phyloP scores from a whole-genome alignment of 1,139 yeast genomes.

The Candida sanyaensis region DNA sequence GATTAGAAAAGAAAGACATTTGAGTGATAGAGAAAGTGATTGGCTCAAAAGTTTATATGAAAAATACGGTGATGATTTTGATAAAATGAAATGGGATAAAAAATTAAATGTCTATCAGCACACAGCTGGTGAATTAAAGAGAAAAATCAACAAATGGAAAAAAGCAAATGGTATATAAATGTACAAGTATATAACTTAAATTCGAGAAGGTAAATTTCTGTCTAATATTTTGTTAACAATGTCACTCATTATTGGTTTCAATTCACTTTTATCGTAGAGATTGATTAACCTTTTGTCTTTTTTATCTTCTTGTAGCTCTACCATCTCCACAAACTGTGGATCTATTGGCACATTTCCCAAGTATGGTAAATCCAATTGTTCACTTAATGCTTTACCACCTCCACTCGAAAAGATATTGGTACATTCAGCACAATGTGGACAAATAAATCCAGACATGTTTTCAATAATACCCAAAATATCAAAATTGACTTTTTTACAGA shows the following conservation, averaged over 20 bases:
- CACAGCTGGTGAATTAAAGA: slow-evolving; percentile 78
- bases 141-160: slow-evolving; percentile 69
- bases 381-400: slow-evolving; percentile 80
- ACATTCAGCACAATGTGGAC: slow-evolving; percentile 85
- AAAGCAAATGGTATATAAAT: slow-evolving; percentile 30
- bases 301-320: slow-evolving; percentile 57
- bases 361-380: slow-evolving; percentile 60
- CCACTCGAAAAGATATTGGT: slow-evolving; percentile 91
- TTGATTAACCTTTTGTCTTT: slow-evolving; percentile 30
- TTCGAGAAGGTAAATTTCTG: slow-evolving; percentile 36
- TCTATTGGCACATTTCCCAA: slow-evolving; percentile 92
- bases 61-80: slow-evolving; percentile 86
- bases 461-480: slow-evolving; percentile 46
- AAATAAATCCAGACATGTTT: slow-evolving; percentile 52
- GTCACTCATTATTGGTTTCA: slow-evolving; percentile 50
- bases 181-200: slow-evolving; percentile 4
- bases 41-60: slow-evolving; percentile 69
- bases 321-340: slow-evolving; percentile 82
- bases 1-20: slow-evolving; percentile 52
- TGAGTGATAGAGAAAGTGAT: slow-evolving; percentile 70
- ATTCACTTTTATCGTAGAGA: slow-evolving; percentile 36
- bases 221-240: slow-evolving; percentile 50
- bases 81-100: slow-evolving; percentile 89
- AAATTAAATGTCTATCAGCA: slow-evolving; percentile 83
- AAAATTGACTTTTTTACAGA: slow-evolving; percentile 47